Conservation (phyloP, 2,329 filamentous ascomycete species). For the Aspergillus pseudoviridinutans region DNA sequence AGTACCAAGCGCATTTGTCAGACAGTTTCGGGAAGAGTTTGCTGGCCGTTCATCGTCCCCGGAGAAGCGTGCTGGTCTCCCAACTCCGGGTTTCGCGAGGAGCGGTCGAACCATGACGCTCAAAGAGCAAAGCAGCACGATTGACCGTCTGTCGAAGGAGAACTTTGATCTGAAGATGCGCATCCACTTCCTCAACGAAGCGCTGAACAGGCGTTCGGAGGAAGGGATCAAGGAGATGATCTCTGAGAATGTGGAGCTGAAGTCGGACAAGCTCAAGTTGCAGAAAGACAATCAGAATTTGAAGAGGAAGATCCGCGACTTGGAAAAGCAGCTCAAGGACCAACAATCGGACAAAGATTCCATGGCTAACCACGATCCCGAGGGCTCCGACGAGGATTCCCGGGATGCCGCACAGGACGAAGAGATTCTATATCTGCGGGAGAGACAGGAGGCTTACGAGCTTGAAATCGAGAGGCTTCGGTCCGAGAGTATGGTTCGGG, state of each 20-base stretch:
- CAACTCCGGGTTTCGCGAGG: conserved; percentile 49
- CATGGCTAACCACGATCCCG: conserved; percentile 40
- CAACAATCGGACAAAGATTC: conserved; percentile 46
- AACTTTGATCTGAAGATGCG: conserved; percentile 98
- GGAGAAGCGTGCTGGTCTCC: conserved; percentile 54
- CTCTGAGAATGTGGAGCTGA: conserved; percentile 91
- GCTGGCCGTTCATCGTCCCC: conserved; percentile 54
- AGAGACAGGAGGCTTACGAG: conserved; percentile 79
- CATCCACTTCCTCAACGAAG: conserved; percentile 93
- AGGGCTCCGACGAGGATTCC: conserved; percentile 46
- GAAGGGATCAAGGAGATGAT: conserved; percentile 98
- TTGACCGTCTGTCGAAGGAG: conserved; percentile 93
- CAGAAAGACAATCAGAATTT: conserved; percentile 87
- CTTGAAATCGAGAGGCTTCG: conserved; percentile 78
- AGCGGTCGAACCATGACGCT: conserved; percentile 73
- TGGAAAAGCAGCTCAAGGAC: conserved; percentile 72
- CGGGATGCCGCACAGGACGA: conserved; percentile 62
- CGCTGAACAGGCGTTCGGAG: conserved; percentile 87
- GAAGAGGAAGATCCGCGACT: conserved; percentile 74
- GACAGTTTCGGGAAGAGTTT: conserved; percentile 74
- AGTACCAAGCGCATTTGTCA: conserved; percentile 81
- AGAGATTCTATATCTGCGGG: conserved; percentile 78
- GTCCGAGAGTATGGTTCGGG: conserved; percentile 71
- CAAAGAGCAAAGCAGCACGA: conserved; percentile 96
- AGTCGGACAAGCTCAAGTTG: conserved; percentile 80